These are phyloP conservation scores for Enteropsectra breve DNA, from an alignment of 371 early-diverging fungal species.

Conservation along the genomic window DNA sequence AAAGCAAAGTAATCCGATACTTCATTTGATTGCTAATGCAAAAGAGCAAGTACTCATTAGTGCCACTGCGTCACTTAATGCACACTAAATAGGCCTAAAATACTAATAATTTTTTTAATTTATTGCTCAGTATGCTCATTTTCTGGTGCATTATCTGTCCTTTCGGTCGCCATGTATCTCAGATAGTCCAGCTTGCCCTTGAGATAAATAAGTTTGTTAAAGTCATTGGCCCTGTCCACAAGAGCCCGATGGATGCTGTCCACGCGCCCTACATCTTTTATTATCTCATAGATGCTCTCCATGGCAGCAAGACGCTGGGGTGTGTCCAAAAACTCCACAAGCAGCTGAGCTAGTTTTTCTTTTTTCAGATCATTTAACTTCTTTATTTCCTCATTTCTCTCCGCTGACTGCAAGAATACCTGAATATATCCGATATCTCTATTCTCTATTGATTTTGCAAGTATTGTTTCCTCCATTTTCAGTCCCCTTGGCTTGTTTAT, in stretches of 20 bases:
- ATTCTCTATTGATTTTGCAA: constrained; percentile 6
- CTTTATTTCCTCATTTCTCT: constrained; percentile 6
- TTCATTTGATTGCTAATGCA: not conserved
- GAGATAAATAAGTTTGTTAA: constrained; percentile 42
- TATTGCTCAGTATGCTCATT: not conserved
- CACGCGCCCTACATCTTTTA: constrained; percentile 14
- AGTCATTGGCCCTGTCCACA: constrained; percentile 26
- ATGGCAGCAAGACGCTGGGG: constrained; percentile 29
- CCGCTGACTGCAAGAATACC: not conserved
- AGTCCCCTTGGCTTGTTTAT: not conserved
- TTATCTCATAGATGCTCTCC: constrained; percentile 21
- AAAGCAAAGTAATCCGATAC: not conserved
- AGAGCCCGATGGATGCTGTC: constrained; percentile 15
- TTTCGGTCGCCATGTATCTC: not conserved
- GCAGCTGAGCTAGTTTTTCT: constrained; percentile 15
- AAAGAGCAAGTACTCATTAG: not conserved
- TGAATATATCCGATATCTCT: not conserved
- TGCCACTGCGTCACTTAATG: no score
- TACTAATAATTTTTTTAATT: not conserved
- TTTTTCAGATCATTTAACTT: constrained; percentile 1
- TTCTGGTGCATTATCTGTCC: constrained; percentile 13
- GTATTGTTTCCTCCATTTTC: not conserved
- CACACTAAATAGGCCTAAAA: not conserved
- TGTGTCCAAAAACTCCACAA: constrained; percentile 34
- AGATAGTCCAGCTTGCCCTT: constrained; percentile 51